These are phyloP conservation scores for Phalaenopsis equestris DNA, from an alignment of 106 monocot genomes.

Conservation along the genomic window DNA sequence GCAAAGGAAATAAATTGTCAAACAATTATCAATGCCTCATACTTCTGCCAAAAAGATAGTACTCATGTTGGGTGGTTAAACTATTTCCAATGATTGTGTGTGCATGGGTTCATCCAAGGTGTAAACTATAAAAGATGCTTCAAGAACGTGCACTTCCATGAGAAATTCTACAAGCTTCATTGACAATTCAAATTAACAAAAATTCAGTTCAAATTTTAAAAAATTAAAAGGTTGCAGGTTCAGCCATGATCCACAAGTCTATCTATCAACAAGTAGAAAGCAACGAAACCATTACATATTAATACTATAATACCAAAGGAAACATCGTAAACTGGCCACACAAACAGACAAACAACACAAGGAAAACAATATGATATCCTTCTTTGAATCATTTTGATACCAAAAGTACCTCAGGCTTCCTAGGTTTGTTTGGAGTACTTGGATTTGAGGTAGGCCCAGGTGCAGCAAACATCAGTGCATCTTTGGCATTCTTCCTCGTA, in stretches of 20 bases:
- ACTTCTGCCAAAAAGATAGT: too few species aligned
- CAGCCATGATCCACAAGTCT: not conserved
- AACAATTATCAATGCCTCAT: too few species aligned
- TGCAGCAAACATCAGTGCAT: not conserved
- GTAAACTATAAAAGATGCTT: not conserved
- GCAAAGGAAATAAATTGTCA: too few species aligned
- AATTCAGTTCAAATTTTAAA: not conserved
- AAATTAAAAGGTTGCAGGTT: not conserved
- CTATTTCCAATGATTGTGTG: too few species aligned
- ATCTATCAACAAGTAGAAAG: not conserved
- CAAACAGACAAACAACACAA: not conserved
- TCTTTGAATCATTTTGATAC: slow-evolving; percentile 3
- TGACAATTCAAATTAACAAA: not conserved
- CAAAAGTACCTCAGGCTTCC: slow-evolving; percentile 9
- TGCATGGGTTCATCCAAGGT: not conserved
- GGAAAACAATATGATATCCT: not conserved
- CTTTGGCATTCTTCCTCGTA: slow-evolving; percentile 28
- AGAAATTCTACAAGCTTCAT: not conserved
- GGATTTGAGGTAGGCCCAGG: slow-evolving; percentile 41
- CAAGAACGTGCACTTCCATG: not conserved
- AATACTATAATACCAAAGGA: not conserved
- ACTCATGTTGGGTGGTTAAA: too few species aligned
- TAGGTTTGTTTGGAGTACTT: slow-evolving; percentile 9
- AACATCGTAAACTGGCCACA: not conserved
- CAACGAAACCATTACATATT: not conserved